Percentiles rank a stretch among this genome's conserved stretches.
phyloP scores from a whole-genome alignment of 1,284 basidiomycete genomes.

The Bondarzewia mesenterica region DNA sequence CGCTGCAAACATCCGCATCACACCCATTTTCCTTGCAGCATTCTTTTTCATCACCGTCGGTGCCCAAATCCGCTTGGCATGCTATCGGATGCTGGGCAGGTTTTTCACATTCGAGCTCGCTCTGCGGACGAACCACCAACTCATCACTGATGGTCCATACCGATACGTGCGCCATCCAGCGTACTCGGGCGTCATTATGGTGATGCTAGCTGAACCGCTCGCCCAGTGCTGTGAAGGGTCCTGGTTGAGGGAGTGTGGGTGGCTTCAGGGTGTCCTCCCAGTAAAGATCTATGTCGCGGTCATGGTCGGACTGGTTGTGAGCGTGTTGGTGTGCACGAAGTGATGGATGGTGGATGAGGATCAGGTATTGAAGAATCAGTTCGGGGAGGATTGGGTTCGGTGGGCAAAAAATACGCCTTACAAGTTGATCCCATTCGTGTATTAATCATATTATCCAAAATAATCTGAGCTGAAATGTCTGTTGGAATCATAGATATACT shows the following conservation, averaged over 20 bases:
- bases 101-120: background rate
- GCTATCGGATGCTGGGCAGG: background rate
- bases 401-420: slow-evolving; percentile 11
- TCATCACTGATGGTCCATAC: background rate
- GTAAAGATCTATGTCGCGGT: no score
- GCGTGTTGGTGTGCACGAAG: no score
- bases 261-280: no score
- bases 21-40: no score
- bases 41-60: background rate
- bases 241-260: background rate
- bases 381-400: slow-evolving; percentile 13
- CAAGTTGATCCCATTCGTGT: slow-evolving; percentile 9
- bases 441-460: background rate
- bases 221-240: background rate
- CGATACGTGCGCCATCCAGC: background rate
- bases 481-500: no score
- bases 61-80: background rate
- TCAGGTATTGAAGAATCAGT: slow-evolving; percentile 9
- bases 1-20: no score
- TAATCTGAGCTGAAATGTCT: no score
- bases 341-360: slow-evolving; percentile 2
- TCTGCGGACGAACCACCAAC: background rate
- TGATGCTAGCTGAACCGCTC: background rate
- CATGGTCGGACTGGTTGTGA: no score
- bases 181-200: background rate